Evolutionary conservation across 768 basidiomycete species (phyloP), one percentile per base, ranked within the genome.

Genomic region (Suillus sp.): DNA sequence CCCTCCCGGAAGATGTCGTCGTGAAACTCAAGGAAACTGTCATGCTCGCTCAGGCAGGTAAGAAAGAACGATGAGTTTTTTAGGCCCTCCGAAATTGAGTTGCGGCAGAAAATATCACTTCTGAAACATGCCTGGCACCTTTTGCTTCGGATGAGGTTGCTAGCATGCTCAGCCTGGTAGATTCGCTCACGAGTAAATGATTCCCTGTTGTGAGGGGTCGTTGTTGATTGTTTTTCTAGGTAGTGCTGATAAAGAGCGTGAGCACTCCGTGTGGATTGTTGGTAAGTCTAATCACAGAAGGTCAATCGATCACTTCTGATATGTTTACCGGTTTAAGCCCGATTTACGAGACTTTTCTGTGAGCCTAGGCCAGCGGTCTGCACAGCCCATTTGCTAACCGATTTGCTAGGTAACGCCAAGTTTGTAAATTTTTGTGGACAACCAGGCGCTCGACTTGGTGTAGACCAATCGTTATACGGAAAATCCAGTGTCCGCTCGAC

Each of bases 361-460:
- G 37, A 42, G 63, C 53, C 16, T 1, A 25, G 27, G 48, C 5
- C 27, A 32, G 18, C 20, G 5, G 18, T 10, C 54, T 16, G 20
- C 43, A 13, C 25, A 43, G 10, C 42, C 14, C 37, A 20, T 53
- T 53, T 53, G 10, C 50, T 53, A 8, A 53, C 18, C 1, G 30
- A 10, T 37, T 27, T 6, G 13, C 18, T 4, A 78, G 76, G 53
- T 20, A 47, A 68, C 16, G 69, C 72, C n/a, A 66, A 69, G 30
- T 77, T 78, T 51, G 55, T 73, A 27, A 75, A 80, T 51, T 78
- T 75, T 42, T 65, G 77, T 35, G 80, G 80, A 3, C 73, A 79
- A 64, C 69, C 70, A 27, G 71, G 72, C 40, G 78, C 78, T 5
- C 78, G 79, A 30, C 66, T 81, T 0, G 62, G 69, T 40, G 64